Conservation (phyloP, 306 rosid genomes). For the Pachyrhizus erosus region DNA sequence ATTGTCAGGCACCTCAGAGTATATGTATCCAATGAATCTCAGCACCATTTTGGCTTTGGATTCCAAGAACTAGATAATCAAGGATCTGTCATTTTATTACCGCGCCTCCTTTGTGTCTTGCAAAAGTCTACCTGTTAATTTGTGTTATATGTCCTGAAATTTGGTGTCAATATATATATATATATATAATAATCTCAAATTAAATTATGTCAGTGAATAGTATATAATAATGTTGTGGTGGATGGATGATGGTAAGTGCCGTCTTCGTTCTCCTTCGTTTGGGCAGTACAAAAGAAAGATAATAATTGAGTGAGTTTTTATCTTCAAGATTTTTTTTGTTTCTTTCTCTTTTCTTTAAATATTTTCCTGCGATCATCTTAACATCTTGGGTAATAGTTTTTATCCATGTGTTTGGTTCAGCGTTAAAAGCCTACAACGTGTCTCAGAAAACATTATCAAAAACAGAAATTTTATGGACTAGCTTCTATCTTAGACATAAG, state of each 20-base stretch:
- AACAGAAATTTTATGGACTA: no score
- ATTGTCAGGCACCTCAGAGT: conserved; percentile 54
- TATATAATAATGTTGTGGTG: neutral
- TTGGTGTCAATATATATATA: no score
- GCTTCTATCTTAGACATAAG: no score
- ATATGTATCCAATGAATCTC: conserved; percentile 88
- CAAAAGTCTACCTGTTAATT: neutral
- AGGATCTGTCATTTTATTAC: conserved; percentile 9
- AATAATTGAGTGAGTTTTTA: conserved; percentile 28
- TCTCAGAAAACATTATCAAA: no score
- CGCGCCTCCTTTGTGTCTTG: neutral
- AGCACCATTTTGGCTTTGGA: conserved; percentile 77
- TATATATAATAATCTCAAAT: neutral
- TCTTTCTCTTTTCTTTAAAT: no score
- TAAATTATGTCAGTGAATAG: neutral
- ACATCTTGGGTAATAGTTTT: neutral
- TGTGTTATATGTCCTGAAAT: conserved; percentile 9
- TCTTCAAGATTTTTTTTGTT: neutral
- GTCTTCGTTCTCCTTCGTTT: conserved; percentile 18
- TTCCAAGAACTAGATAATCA: conserved; percentile 42
- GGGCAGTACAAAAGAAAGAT: neutral
- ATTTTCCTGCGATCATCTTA: neutral
- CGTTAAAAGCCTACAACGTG: no score
- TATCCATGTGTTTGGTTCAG: neutral
- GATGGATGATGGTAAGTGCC: neutral